Conservation (phyloP, 2,329 filamentous ascomycete genomes). For the Alternaria longipes region DNA sequence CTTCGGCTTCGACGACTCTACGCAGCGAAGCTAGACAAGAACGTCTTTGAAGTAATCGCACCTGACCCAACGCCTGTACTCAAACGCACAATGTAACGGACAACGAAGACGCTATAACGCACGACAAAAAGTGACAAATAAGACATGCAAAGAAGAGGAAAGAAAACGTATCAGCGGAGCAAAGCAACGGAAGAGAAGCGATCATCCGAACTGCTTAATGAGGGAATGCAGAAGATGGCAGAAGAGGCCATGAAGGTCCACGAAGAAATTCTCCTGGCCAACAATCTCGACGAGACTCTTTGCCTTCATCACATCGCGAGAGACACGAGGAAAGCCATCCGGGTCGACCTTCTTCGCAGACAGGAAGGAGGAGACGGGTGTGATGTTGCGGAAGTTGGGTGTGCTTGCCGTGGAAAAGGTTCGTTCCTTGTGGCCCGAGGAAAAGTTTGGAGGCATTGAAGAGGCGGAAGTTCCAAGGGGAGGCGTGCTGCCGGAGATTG, state of each 20-base stretch:
- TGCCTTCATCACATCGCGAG: constrained; percentile 61
- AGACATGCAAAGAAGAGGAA: constrained; percentile 32
- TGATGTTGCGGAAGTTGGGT: constrained; percentile 56
- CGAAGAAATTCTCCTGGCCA: constrained; percentile 66
- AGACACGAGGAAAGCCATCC: constrained; percentile 63
- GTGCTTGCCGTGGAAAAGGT: constrained; percentile 44
- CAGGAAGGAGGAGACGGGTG: constrained; percentile 66
- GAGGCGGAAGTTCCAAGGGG: constrained; percentile 44
- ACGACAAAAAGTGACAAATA: constrained; percentile 20
- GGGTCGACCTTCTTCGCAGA: constrained; percentile 65
- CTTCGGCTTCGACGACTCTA: constrained; percentile 9
- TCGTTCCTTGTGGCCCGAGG: constrained; percentile 40
- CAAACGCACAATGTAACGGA: constrained; percentile 36
- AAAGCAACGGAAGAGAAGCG: constrained; percentile 1
- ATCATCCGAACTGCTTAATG: constrained; percentile 51
- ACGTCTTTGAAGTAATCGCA: constrained; percentile 11
- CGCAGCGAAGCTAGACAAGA: constrained; percentile 11
- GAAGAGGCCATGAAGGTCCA: constrained; percentile 65
- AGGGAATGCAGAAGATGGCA: constrained; percentile 50
- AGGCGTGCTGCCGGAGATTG: constrained; percentile 40
- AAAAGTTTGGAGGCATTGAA: constrained; percentile 39
- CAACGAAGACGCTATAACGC: constrained; percentile 24
- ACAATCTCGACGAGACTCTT: constrained; percentile 67
- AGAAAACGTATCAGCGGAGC: constrained; percentile 20
- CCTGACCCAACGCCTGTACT: constrained; percentile 29